phyloP scores from a whole-genome alignment of 208 protist genomes.

The Phytomonas sp. region DNA sequence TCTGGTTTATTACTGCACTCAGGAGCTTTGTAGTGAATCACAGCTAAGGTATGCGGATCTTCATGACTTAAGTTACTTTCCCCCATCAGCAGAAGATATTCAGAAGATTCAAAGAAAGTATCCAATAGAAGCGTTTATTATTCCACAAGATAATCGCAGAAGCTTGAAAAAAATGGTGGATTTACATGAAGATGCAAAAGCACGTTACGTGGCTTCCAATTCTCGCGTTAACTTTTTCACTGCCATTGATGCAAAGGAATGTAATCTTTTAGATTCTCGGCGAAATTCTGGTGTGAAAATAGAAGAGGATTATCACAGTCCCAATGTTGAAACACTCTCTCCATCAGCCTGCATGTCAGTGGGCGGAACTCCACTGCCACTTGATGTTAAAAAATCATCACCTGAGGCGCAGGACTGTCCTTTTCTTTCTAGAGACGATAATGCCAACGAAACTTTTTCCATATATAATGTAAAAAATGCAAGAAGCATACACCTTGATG shows the following conservation, averaged over 20 bases:
- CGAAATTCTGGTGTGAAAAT: background rate
- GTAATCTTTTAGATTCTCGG: background rate
- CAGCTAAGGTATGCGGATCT: slow-evolving; percentile 49
- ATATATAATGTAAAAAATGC: background rate
- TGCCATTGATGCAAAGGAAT: background rate
- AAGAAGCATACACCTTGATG: background rate
- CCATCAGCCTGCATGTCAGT: background rate
- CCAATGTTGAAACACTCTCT: background rate
- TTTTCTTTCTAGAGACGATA: slow-evolving; percentile 34
- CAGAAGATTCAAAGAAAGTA: slow-evolving; percentile 54
- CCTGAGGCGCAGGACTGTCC: slow-evolving; percentile 24
- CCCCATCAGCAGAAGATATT: slow-evolving; percentile 52
- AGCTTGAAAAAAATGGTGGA: slow-evolving; percentile 59
- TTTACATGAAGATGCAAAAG: slow-evolving; percentile 27
- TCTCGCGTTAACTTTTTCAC: background rate
- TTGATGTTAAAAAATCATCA: background rate
- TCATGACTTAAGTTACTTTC: slow-evolving; percentile 74
- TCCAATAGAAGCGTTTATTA: slow-evolving; percentile 71
- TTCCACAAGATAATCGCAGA: slow-evolving; percentile 64
- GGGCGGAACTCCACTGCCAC: background rate
- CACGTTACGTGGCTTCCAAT: background rate
- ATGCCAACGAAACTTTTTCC: background rate
- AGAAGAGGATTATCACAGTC: background rate
- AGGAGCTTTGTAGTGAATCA: slow-evolving; percentile 31
- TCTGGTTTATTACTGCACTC: slow-evolving; percentile 66